Evolutionary conservation across 768 basidiomycete species (phyloP).

Genomic region (Clitopilus hobsonii): DNA sequence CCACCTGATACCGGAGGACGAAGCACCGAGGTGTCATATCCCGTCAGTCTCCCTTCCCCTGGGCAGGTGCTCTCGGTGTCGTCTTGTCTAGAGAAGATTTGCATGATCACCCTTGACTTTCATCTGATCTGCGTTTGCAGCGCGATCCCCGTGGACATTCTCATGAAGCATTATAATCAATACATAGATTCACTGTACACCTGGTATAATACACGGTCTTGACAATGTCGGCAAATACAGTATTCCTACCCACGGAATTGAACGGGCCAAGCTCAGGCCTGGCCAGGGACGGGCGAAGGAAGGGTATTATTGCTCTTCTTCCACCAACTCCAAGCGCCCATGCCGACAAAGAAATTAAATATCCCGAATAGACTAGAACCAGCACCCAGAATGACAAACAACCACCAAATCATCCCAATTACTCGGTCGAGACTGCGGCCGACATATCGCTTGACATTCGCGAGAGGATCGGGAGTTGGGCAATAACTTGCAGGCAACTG

Average conservation of each 20-base stretch:
- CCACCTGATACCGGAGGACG: background rate
- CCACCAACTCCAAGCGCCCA: constrained; percentile 66
- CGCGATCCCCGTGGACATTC: background rate
- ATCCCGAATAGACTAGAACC: constrained; percentile 69
- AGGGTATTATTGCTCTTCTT: constrained; percentile 18
- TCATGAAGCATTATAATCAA: background rate
- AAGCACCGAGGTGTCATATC: background rate
- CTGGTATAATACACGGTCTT: background rate
- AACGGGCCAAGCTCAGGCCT: constrained; percentile 1
- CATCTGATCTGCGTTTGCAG: background rate
- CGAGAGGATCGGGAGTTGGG: constrained; percentile 50
- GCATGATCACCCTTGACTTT: background rate
- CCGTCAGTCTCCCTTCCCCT: background rate
- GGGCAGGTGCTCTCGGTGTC: background rate
- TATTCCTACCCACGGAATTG: background rate
- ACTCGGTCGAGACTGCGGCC: constrained; percentile 70
- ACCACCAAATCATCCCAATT: constrained; percentile 77
- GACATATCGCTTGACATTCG: constrained; percentile 51
- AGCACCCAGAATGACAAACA: constrained; percentile 70
- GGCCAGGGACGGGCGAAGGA: background rate
- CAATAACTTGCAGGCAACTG: constrained; percentile 45
- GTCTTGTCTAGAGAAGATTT: background rate
- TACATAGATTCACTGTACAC: background rate
- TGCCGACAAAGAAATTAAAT: constrained; percentile 67
- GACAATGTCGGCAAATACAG: background rate